Evolutionary conservation across 768 basidiomycete genomes (phyloP).

Genomic region (Kwoniella heveanensis): DNA sequence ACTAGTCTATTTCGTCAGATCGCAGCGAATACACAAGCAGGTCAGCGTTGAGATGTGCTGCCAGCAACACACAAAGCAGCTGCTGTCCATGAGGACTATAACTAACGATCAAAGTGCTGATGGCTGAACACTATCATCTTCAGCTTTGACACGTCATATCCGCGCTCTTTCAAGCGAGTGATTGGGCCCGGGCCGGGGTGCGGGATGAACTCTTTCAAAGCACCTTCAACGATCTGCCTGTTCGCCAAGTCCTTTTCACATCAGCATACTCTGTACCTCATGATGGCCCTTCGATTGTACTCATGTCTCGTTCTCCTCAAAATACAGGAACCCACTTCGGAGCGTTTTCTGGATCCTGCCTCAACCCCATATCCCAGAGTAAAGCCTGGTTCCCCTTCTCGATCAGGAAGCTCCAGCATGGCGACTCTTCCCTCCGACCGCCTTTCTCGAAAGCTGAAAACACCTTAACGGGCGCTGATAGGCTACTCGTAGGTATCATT

Average conservation of each 20-base stretch:
- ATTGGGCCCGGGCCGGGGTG: conserved; percentile 28
- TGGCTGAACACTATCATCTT: conserved; percentile 33
- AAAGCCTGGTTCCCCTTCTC: conserved; percentile 26
- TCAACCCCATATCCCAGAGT: conserved; percentile 38
- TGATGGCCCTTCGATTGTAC: too few species aligned
- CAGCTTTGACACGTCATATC: conserved; percentile 22
- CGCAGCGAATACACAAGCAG: too few species aligned
- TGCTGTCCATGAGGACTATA: too few species aligned
- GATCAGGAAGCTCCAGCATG: conserved; percentile 33
- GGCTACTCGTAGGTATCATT: conserved; percentile 23
- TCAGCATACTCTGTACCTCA: too few species aligned
- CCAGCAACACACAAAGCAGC: too few species aligned
- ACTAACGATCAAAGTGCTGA: conserved; percentile 38
- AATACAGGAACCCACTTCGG: conserved; percentile 25
- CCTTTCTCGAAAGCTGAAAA: conserved; percentile 26
- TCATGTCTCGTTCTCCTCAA: too few species aligned
- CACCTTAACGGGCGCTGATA: conserved; percentile 13
- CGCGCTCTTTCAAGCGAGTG: conserved; percentile 14
- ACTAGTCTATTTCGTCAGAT: not conserved
- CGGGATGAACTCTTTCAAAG: conserved; percentile 20
- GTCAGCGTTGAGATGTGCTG: too few species aligned
- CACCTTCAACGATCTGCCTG: conserved; percentile 19
- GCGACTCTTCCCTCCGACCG: conserved; percentile 18
- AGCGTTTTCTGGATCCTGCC: conserved; percentile 27
- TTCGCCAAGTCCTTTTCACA: too few species aligned